A percentile compares a stretch with the other conserved stretches of the same genome.
phyloP scores from a whole-genome alignment of 1,284 basidiomycete genomes.

The Naganishia cerealis region DNA sequence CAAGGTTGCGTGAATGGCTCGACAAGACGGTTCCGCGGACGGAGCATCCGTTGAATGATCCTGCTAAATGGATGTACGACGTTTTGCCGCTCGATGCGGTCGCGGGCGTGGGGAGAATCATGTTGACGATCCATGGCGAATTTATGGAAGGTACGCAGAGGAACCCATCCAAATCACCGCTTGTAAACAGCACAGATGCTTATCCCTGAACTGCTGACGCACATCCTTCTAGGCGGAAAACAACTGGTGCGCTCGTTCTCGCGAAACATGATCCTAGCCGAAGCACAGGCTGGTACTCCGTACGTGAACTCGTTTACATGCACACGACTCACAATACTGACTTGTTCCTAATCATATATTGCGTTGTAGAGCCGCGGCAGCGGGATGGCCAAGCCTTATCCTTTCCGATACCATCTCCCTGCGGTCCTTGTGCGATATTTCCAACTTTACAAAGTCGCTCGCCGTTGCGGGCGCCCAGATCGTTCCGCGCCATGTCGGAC shows the following conservation, averaged over 20 bases:
- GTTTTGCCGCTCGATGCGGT: conserved; percentile 73
- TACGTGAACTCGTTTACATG: conserved; percentile 55
- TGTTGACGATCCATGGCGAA: conserved; percentile 86
- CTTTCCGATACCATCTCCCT: conserved; percentile 84
- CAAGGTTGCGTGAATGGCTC: conserved; percentile 42
- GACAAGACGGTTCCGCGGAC: conserved; percentile 71
- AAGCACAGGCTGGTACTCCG: conserved; percentile 75
- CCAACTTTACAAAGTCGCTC: conserved; percentile 60
- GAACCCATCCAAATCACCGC: not conserved
- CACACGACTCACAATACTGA: not conserved
- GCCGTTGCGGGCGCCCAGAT: conserved; percentile 49
- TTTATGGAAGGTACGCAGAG: conserved; percentile 75
- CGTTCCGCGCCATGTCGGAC: conserved; percentile 35
- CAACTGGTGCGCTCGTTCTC: conserved; percentile 78
- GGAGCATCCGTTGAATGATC: conserved; percentile 68
- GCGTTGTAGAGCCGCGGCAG: conserved; percentile 63
- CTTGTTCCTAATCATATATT: not conserved
- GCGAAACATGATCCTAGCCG: conserved; percentile 81
- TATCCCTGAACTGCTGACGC: conserved; percentile 58
- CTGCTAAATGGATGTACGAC: conserved; percentile 85
- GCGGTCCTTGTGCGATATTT: conserved; percentile 76
- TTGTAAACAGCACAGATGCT: not conserved
- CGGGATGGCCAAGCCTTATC: conserved; percentile 86
- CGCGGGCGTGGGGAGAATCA: conserved; percentile 61
- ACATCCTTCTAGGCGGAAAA: conserved; percentile 1